Base-by-base conservation (phyloP, 352 stramenopile genomes). In the Pythium apleroticum region DNA sequence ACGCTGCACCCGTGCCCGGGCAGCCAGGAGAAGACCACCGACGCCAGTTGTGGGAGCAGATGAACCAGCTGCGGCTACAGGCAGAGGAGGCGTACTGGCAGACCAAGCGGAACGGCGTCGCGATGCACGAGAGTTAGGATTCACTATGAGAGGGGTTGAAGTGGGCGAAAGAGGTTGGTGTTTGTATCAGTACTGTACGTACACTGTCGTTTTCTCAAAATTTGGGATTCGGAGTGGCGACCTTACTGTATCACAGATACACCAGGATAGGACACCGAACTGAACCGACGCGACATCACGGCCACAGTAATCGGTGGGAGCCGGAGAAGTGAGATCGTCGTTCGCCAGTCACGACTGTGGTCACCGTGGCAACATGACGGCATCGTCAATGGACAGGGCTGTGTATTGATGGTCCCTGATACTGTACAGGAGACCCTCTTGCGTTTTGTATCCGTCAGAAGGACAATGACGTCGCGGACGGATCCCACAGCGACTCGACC, bases 51-150 rank as follows among this genome's bases (percentile, higher is more conserved):
- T 74, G 80, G 57, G 63, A 74, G 45, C 80, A 72, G 60, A 88
- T 88, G 79, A 71, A 72, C 30, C 69, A 84, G 57, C 61, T 88
- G n/a, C 75, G 81, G 27, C 71, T 78, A 39, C 75, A 74, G n/a
- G 78, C 79, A 0, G 79, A 88, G 60, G 79, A 76, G 2, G 78
- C 80, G n/a, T 88, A 86, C 55, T 74, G 84, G 60, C 69, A 85
- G 45, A 82, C 80, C 20, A 81, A 78, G 50, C 73, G 80, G 52
- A 81, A 73, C 31, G 59, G 37, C 12, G 52, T 31, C n/a, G 61
- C 39, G n/a, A 68, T 68, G 53, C 37, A 66, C 35, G 59, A 65
- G 1, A 43, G 12, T 14, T n/a, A 54, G 22, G 4, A 22, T 9
- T 25, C 9, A 24, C 7, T 9, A 17, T 5, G 41, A 30, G 4